These are phyloP conservation scores for Spongospora subterranea DNA, from an alignment of 208 protist genomes.

Conservation along the genomic window DNA sequence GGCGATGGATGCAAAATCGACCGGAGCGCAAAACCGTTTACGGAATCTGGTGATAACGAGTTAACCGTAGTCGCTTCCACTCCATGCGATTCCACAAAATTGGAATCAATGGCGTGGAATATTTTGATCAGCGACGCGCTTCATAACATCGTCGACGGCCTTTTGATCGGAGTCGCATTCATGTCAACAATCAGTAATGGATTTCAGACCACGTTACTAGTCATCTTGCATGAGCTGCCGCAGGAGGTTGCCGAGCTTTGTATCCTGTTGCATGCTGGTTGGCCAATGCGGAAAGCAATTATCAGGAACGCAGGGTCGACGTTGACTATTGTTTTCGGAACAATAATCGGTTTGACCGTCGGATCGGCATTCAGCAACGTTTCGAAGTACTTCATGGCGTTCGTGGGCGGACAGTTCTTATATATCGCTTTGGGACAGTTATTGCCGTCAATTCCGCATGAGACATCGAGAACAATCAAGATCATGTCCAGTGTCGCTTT, in stretches of 20 bases:
- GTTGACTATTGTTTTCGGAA: slow-evolving; percentile 11
- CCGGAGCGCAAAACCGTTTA: neutral
- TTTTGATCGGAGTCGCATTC: slow-evolving; percentile 1
- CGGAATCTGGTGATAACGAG: neutral
- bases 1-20: slow-evolving; percentile 1
- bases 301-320: slow-evolving; percentile 20
- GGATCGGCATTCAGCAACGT: neutral
- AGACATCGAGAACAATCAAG: neutral
- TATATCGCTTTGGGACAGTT: slow-evolving; percentile 10
- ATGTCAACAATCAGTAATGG: neutral
- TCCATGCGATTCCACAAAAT: neutral
- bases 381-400: neutral
- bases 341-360: neutral
- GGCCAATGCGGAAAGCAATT: slow-evolving; percentile 45
- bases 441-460: neutral
- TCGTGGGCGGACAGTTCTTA: slow-evolving; percentile 29
- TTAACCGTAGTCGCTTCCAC: neutral
- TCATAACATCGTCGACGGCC: slow-evolving; percentile 18
- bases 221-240: slow-evolving; percentile 27
- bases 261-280: slow-evolving; percentile 38
- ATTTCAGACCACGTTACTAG: neutral
- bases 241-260: slow-evolving; percentile 41
- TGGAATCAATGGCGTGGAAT: slow-evolving; percentile 33
- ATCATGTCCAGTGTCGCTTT: neutral
- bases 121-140: slow-evolving; percentile 2